Evolutionary conservation across 2,329 filamentous ascomycete species (phyloP).

Genomic region (Trichoderma asperellum): DNA sequence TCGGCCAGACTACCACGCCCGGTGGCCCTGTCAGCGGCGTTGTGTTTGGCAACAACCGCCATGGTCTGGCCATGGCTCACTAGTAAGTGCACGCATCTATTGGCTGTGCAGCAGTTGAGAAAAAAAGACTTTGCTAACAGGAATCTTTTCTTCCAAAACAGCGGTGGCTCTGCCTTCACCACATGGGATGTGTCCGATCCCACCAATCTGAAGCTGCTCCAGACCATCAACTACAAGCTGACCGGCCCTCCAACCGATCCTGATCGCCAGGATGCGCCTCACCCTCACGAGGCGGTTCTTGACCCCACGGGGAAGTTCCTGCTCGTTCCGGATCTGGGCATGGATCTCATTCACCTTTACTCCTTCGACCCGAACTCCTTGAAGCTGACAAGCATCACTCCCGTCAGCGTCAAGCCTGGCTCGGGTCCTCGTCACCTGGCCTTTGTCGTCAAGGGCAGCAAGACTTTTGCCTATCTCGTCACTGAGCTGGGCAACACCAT

Average conservation of each 20-base stretch:
- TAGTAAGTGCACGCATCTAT: conserved; percentile 45
- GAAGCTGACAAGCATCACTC: conserved; percentile 46
- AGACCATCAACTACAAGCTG: conserved; percentile 48
- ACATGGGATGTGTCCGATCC: conserved; percentile 51
- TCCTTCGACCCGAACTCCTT: conserved; percentile 49
- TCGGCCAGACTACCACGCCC: conserved; percentile 43
- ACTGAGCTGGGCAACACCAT: conserved; percentile 64
- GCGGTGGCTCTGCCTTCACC: conserved; percentile 47
- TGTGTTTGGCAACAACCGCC: conserved; percentile 48
- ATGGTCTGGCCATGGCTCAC: conserved; percentile 49
- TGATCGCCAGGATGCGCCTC: conserved; percentile 59
- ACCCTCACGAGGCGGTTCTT: conserved; percentile 67
- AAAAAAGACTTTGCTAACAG: background rate
- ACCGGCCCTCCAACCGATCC: conserved; percentile 44
- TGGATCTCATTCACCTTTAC: conserved; percentile 64
- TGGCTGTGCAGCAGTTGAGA: background rate
- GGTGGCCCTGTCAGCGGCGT: conserved; percentile 51
- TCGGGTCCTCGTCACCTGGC: conserved; percentile 67
- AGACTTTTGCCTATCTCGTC: conserved; percentile 63
- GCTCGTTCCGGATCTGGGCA: conserved; percentile 67
- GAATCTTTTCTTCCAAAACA: background rate
- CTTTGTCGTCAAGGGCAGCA: conserved; percentile 54
- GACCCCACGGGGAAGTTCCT: conserved; percentile 68
- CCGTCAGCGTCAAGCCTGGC: conserved; percentile 52
- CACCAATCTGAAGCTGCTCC: conserved; percentile 38